Evolutionary conservation across 192 early-diverging fungal species (phyloP).

Genomic region (Coemansia sp.): DNA sequence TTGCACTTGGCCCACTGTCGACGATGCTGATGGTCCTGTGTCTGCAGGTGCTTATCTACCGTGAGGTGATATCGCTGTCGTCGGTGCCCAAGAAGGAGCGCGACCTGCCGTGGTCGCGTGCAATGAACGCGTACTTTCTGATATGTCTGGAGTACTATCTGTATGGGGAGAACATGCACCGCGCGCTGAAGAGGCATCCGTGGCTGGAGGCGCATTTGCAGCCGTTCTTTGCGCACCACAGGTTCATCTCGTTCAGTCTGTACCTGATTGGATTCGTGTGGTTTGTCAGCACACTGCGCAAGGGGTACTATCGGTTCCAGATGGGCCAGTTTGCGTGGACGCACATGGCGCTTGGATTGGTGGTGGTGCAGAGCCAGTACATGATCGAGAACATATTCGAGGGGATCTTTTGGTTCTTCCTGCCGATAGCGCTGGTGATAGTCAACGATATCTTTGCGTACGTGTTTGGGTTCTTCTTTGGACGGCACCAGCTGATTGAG

Average conservation of each 20-base stretch:
- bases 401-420: conserved; percentile 95
- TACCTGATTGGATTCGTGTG: conserved; percentile 84
- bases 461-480: conserved; percentile 94
- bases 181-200: conserved; percentile 81
- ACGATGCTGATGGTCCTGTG: conserved; percentile 83
- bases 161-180: conserved; percentile 90
- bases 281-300: conserved; percentile 91
- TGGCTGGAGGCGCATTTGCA: conserved; percentile 83
- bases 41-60: conserved; percentile 84
- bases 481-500: conserved; percentile 84
- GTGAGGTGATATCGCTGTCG: conserved; percentile 91
- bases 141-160: conserved; percentile 89
- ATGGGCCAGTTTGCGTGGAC: conserved; percentile 97
- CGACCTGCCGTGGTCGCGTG: conserved; percentile 87
- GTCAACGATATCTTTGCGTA: conserved; percentile 97
- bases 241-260: conserved; percentile 88
- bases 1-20: conserved; percentile 78
- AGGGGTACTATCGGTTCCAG: conserved; percentile 93
- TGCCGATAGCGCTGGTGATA: conserved; percentile 87
- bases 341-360: conserved; percentile 91
- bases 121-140: conserved; percentile 93
- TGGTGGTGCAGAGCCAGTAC: conserved; percentile 92
- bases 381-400: conserved; percentile 98
- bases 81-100: conserved; percentile 78
- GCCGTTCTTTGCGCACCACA: conserved; percentile 88